These are phyloP conservation scores for Purshia tridentata DNA, from an alignment of 306 rosid species.

Conservation along the genomic window DNA sequence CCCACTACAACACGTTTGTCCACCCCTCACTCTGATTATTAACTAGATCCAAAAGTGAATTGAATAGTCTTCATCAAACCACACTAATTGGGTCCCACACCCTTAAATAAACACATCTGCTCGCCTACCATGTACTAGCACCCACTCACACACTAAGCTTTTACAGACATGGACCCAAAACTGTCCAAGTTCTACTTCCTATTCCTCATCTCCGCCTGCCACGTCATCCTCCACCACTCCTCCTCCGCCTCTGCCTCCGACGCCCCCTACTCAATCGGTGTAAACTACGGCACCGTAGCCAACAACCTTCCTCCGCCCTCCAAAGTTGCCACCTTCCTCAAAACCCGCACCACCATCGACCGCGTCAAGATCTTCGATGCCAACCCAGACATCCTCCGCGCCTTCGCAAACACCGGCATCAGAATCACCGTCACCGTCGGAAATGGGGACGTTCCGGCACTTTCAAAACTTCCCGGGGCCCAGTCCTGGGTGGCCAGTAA, in stretches of 20 bases:
- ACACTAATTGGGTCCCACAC: neutral
- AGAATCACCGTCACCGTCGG: slow-evolving; percentile 57
- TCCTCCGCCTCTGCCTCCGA: neutral
- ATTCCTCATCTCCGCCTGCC: slow-evolving; percentile 12
- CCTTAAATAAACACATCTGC: neutral
- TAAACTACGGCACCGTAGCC: slow-evolving; percentile 85
- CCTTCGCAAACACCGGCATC: slow-evolving; percentile 64
- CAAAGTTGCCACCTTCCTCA: slow-evolving; percentile 64
- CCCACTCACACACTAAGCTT: neutral
- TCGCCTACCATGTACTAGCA: neutral
- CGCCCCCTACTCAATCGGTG: slow-evolving; percentile 54
- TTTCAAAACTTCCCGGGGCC: slow-evolving; percentile 55
- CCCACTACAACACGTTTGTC: slow-evolving; percentile 1
- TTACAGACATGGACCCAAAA: slow-evolving; percentile 37
- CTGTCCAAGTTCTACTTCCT: neutral
- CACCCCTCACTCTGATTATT: neutral
- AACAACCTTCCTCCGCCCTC: slow-evolving; percentile 73
- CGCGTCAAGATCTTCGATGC: slow-evolving; percentile 71
- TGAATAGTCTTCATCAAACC: neutral
- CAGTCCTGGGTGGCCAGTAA: slow-evolving; percentile 58
- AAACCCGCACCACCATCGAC: slow-evolving; percentile 68
- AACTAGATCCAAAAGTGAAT: neutral
- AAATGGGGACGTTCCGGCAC: slow-evolving; percentile 62
- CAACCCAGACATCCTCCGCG: slow-evolving; percentile 59
- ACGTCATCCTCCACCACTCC: neutral